These are phyloP conservation scores for Obelidium mucronatum DNA, from an alignment of 192 early-diverging fungal species.

Conservation along the genomic window DNA sequence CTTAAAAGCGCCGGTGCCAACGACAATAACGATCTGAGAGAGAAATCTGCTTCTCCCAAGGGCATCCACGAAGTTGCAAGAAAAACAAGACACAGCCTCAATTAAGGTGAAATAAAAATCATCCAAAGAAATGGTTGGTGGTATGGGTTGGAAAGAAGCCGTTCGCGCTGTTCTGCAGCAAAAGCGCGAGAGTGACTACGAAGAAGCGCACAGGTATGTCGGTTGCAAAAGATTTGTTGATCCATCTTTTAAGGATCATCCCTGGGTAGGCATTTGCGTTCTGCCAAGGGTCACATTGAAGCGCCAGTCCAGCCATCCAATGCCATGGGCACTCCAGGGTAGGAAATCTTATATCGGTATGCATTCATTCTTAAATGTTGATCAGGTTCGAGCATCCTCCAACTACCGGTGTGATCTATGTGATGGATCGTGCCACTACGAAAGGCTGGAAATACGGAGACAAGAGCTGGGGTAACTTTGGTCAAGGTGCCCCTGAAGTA, in stretches of 20 bases:
- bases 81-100: too few species aligned
- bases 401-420: slow-evolving; percentile 62
- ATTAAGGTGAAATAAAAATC: too few species aligned
- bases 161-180: neutral
- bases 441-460: slow-evolving; percentile 51
- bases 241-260: neutral
- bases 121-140: too few species aligned
- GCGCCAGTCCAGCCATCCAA: neutral
- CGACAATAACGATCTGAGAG: too few species aligned
- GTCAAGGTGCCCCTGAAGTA: slow-evolving; percentile 62
- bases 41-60: too few species aligned
- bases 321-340: neutral
- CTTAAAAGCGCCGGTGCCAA: too few species aligned
- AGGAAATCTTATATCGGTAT: neutral
- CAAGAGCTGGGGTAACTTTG: slow-evolving; percentile 51
- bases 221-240: too few species aligned
- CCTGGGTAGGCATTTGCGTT: neutral
- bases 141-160: neutral
- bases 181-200: neutral
- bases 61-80: too few species aligned
- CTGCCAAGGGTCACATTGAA: neutral
- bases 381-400: slow-evolving; percentile 44
- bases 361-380: neutral
- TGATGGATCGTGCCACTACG: slow-evolving; percentile 58
- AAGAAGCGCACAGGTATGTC: neutral